These are phyloP conservation scores for Gracilaria caudata DNA, from an alignment of 23 red algal genomes.

Conservation along the genomic window DNA sequence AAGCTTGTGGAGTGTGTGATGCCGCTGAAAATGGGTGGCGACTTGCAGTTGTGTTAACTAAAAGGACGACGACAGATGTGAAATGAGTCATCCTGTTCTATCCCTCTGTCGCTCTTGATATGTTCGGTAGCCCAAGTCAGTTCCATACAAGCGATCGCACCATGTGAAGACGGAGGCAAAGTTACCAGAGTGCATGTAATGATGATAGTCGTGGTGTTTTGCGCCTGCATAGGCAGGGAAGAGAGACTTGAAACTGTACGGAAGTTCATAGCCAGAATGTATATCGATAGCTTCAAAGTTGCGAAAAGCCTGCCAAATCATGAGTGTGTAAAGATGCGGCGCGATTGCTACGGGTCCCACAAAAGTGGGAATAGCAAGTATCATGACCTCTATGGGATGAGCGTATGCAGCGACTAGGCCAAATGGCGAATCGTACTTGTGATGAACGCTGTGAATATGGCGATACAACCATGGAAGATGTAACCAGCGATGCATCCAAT, in stretches of 20 bases:
- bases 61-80: neutral
- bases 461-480: slow-evolving; percentile 89
- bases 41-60: neutral
- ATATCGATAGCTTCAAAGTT: slow-evolving; percentile 91
- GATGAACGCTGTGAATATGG: slow-evolving; percentile 90
- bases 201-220: slow-evolving; percentile 96
- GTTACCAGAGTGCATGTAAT: slow-evolving; percentile 96
- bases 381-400: slow-evolving; percentile 87
- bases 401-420: slow-evolving; percentile 84
- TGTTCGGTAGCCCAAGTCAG: slow-evolving; percentile 45
- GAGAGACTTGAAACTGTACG: slow-evolving; percentile 66
- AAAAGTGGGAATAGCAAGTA: slow-evolving; percentile 87
- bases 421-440: slow-evolving; percentile 89
- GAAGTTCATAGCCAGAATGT: slow-evolving; percentile 93
- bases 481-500: slow-evolving; percentile 91
- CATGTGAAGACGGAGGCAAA: slow-evolving; percentile 87
- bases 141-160: slow-evolving; percentile 79
- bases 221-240: slow-evolving; percentile 86
- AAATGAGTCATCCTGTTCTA: neutral
- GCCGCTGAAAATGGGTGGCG: too few species aligned
- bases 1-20: too few species aligned
- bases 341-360: slow-evolving; percentile 76
- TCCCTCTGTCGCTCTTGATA: slow-evolving; percentile 17
- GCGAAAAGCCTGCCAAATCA: slow-evolving; percentile 86
- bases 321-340: slow-evolving; percentile 93